phyloP scores from a whole-genome alignment of 176 grass and related monocot genomes.

The Oryza glumipatula region DNA sequence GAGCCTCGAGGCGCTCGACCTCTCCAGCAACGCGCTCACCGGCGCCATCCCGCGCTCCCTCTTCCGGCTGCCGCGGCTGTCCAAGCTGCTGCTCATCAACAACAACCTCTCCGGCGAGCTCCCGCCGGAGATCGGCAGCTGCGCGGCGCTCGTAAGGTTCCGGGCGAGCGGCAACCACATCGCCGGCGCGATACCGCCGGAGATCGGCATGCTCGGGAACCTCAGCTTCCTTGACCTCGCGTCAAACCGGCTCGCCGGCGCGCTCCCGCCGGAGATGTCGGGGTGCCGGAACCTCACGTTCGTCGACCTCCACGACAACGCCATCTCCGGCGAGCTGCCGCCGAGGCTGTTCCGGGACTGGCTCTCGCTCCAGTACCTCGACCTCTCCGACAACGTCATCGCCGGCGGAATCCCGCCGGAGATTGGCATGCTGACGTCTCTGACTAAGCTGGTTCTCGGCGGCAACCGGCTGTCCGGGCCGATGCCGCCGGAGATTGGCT shows the following conservation, averaged over 20 bases:
- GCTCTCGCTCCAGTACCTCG: slow-evolving; percentile 72
- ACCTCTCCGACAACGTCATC: slow-evolving; percentile 77
- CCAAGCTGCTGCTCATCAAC: slow-evolving; percentile 68
- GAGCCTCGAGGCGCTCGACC: slow-evolving; percentile 71
- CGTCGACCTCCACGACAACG: slow-evolving; percentile 80
- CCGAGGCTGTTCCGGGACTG: slow-evolving; percentile 48
- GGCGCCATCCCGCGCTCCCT: slow-evolving; percentile 48
- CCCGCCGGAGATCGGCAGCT: slow-evolving; percentile 57
- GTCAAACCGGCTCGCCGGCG: slow-evolving; percentile 62
- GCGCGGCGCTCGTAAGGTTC: slow-evolving; percentile 66
- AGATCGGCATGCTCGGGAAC: slow-evolving; percentile 53
- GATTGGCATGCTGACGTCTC: slow-evolving; percentile 59
- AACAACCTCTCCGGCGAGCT: slow-evolving; percentile 59
- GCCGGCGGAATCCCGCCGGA: slow-evolving; percentile 48
- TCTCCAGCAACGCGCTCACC: slow-evolving; percentile 64
- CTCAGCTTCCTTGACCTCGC: slow-evolving; percentile 84
- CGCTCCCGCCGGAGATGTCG: slow-evolving; percentile 50
- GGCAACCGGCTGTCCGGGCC: slow-evolving; percentile 59
- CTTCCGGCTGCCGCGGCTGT: slow-evolving; percentile 52
- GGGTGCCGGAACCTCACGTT: slow-evolving; percentile 75
- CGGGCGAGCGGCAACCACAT: slow-evolving; percentile 62
- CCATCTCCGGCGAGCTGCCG: slow-evolving; percentile 56
- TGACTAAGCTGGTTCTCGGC: slow-evolving; percentile 73
- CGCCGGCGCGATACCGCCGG: slow-evolving; percentile 48
- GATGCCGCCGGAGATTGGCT: slow-evolving; percentile 67